These are phyloP conservation scores for Russula dissimulans DNA, from an alignment of 768 basidiomycete genomes.

Conservation along the genomic window DNA sequence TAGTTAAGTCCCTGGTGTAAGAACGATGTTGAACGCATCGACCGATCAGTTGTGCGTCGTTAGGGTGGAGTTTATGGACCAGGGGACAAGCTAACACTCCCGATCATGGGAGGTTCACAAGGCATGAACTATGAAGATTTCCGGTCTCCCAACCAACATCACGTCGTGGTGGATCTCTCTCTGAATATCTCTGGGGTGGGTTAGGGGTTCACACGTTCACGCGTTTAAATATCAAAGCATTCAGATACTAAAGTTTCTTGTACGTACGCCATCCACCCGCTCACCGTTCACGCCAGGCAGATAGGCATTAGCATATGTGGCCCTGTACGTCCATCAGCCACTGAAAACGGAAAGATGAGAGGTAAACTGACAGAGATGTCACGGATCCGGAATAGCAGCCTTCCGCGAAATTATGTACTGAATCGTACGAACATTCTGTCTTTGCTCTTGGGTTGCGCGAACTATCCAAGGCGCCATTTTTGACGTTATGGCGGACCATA, in stretches of 20 bases:
- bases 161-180: too few species aligned
- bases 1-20: neutral
- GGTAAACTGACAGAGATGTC: neutral
- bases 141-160: too few species aligned
- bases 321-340: neutral
- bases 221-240: too few species aligned
- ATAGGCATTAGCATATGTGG: too few species aligned
- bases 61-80: neutral
- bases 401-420: neutral
- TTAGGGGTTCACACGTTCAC: neutral
- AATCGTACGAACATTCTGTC: neutral
- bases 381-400: conserved; percentile 1
- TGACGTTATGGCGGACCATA: conserved; percentile 5
- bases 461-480: neutral
- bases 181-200: too few species aligned
- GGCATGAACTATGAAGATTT: too few species aligned
- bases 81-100: too few species aligned
- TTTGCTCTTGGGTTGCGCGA: neutral
- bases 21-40: neutral
- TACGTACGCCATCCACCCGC: neutral
- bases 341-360: neutral
- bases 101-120: too few species aligned
- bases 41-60: neutral
- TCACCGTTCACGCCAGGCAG: neutral
- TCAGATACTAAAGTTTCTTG: neutral